Evolutionary conservation across 495 filamentous ascomycete species (phyloP), one percentile per base, ranked within the genome.

Genomic region (Tuber magnatum): DNA sequence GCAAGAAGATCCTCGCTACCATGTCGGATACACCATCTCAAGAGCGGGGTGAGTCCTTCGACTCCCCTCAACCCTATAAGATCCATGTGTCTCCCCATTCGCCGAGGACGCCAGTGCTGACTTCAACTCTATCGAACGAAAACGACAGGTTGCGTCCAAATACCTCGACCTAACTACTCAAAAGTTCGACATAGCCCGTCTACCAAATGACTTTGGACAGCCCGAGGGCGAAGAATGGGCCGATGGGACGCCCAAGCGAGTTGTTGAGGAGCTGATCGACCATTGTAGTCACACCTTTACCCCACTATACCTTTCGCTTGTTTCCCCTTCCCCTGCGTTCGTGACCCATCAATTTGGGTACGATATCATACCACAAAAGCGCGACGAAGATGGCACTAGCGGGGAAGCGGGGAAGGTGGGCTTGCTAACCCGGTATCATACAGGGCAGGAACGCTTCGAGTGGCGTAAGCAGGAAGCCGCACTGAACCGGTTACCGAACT

Each of bases 121-220:
- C 28, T 18, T 32, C 28, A 65, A 65, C 56, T 12, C 48, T 28
- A 16, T 28, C 56, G 16, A 65, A 65, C 10, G 12, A 61, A 65
- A 38, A 65, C 22, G 35, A 40, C 41, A 74, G 84, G 83, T 85
- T 16, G 82, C 82, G 6, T 79, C 81, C 32, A 73, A 78, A 35
- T 86, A 85, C 61, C 78, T 85, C 6, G 82, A 85, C 7, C 70
- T 86, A 40, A 85, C 84, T n/a, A 82, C 75, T 68, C 74, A 81
- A 72, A 86, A 86, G 74, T 76, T 86, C 35, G 78, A 83, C 69
- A 70, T 84, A n/a, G 83, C 84, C 10, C 73, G 84, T 3, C 70
- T 85, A 28, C 83, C 84, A 28, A 74, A 78, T 14, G 84, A 84
- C 56, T 61, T 83, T 4, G 73, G 73, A 56, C 74, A 81, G 18